Evolutionary conservation across 192 early-diverging fungal species (phyloP).

Genomic region (Backusella westeae): DNA sequence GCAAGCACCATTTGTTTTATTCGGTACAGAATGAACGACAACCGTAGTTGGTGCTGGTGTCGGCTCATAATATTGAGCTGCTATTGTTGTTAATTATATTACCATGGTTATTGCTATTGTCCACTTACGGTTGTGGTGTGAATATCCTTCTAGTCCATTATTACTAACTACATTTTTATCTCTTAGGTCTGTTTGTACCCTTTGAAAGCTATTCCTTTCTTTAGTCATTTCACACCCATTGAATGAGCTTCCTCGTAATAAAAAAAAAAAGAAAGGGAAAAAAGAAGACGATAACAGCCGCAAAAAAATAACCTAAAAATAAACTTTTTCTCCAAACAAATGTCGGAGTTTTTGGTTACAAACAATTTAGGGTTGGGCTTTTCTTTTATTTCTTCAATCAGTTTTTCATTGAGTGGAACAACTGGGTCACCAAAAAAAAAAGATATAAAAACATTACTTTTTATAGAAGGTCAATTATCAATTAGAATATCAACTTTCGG

Average conservation of each 20-base stretch:
- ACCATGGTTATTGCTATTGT: neutral
- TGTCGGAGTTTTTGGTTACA: neutral
- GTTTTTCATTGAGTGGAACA: too few relatives aligned
- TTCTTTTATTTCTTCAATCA: too few relatives aligned
- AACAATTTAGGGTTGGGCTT: too few relatives aligned
- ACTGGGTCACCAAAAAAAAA: neutral
- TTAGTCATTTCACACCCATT: neutral
- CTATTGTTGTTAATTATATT: neutral
- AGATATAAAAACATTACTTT: neutral
- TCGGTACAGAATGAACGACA: slow-evolving; percentile 15
- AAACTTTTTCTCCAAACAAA: neutral
- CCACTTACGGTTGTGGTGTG: neutral
- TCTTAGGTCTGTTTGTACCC: neutral
- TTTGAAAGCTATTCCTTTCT: neutral
- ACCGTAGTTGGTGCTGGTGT: slow-evolving; percentile 15
- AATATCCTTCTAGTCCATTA: neutral
- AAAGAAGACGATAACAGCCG: neutral
- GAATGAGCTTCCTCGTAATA: neutral
- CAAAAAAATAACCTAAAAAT: neutral
- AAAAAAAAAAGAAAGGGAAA: neutral
- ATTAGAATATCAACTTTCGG: neutral
- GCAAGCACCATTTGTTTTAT: slow-evolving; percentile 19
- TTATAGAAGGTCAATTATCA: neutral
- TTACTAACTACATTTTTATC: neutral
- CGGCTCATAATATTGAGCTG: slow-evolving; percentile 13